Evolutionary conservation across 805 yeast species (phyloP), one percentile per base, ranked within the genome.

Genomic region (Kluyveromyces lactis): DNA sequence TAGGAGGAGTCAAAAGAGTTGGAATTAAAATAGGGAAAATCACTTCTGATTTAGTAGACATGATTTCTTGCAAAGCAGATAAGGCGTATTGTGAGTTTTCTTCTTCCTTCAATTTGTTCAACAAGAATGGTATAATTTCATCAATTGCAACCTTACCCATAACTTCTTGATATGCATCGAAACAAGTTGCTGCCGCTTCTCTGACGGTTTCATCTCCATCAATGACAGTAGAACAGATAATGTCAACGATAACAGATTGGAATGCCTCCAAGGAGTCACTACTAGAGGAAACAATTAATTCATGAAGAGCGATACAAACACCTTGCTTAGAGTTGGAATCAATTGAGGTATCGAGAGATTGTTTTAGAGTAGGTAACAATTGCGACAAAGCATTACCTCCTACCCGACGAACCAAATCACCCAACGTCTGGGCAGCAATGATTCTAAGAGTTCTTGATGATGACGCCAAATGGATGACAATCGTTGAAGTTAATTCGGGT

Each of bases 21-120:
- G 97, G 97, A 43, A 90, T 72, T 56, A 92, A 73, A 35, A 86
- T 82, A 36, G 97, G 97, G 87, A 94, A 87, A 41, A 94, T 85
- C 3, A 85, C 81, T 42, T 86, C 94, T 5, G 97, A 73, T 53
- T 85, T 86, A 2, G 87, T 79, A 9, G 92, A 75, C 95, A 90
- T 85, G 51, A 92, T 82, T 55, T 89, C 97, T 63, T 82, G 80
- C 48, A 92, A 71, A 6, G 97, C 98, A 39, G 79, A 70, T 48
- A 92, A 72, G 1, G 98, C 96, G 53, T 75, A 72, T 36, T 77
- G 85, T 0, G 89, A 77, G 31, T 65, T 67, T 15, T 72, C 75
- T 12, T 72, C 65, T 2, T 70, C 56, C 45, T 81, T 79, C 50
- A 90, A 68, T 73, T 79, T 71, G 41, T 70, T 71, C 56, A 92